Evolutionary conservation across 345 rosid genomes (phyloP).

Genomic region (Tarenaya hassleriana): DNA sequence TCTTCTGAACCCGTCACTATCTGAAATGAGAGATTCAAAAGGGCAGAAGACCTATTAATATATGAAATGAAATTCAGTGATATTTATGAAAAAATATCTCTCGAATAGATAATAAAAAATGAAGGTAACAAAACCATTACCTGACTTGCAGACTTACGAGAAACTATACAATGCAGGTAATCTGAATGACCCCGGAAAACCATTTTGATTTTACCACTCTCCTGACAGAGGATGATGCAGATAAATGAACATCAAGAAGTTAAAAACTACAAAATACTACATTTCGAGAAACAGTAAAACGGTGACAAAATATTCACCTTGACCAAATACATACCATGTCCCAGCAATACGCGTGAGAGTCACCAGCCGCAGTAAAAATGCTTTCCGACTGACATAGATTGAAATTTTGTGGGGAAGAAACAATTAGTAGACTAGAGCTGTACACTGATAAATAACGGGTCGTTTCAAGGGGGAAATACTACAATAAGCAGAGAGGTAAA

Average conservation of each 20-base stretch:
- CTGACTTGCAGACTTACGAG: constrained; percentile 69
- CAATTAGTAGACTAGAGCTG: constrained; percentile 3
- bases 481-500: constrained; percentile 5
- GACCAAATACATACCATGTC: constrained; percentile 73
- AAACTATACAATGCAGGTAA: constrained; percentile 76
- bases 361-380: constrained; percentile 85
- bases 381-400: constrained; percentile 52
- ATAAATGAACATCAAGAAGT: not conserved
- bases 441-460: constrained; percentile 1
- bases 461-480: not conserved
- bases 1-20: constrained; percentile 95
- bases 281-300: not conserved
- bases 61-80: constrained; percentile 5
- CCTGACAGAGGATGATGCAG: constrained; percentile 45
- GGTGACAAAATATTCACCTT: constrained; percentile 19
- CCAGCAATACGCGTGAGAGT: constrained; percentile 94
- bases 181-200: constrained; percentile 83
- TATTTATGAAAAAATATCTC: no score
- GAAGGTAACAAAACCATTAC: constrained; percentile 30
- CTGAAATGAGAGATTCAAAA: constrained; percentile 36
- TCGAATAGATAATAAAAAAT: not conserved
- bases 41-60: constrained; percentile 6
- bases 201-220: constrained; percentile 63
- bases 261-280: constrained; percentile 1
- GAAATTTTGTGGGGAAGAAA: not conserved